Conservation (phyloP, 192 early-diverging fungal species). For the Cetraspora pellucida region DNA sequence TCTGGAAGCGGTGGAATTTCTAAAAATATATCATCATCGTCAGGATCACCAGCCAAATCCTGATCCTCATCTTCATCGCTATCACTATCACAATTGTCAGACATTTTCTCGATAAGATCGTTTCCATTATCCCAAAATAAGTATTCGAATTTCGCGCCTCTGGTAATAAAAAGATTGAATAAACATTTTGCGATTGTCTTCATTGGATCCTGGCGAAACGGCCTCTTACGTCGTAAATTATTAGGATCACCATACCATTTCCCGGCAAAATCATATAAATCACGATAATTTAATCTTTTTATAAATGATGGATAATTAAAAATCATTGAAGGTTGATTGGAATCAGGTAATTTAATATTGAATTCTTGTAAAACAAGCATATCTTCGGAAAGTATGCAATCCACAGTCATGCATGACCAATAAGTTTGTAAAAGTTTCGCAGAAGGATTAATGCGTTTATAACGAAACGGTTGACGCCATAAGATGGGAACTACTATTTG, state of each 20-base stretch:
- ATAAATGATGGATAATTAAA: conserved; percentile 18
- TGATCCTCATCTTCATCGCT: neutral
- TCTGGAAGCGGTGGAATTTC: neutral
- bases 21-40: neutral
- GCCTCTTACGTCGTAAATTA: neutral
- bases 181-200: conserved; percentile 11
- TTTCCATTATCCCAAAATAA: neutral
- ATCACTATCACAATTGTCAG: neutral
- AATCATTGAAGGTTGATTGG: neutral
- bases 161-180: conserved; percentile 8
- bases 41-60: neutral
- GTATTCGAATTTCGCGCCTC: conserved; percentile 11
- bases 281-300: conserved; percentile 15
- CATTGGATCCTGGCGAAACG: neutral
- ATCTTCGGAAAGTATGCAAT: neutral
- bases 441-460: conserved; percentile 8
- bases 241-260: neutral
- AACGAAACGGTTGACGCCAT: conserved; percentile 15
- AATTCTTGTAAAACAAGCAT: neutral
- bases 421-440: conserved; percentile 1
- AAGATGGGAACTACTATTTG: neutral
- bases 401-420: neutral
- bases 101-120: neutral
- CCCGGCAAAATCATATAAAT: conserved; percentile 6
- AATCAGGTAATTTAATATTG: neutral